Percentiles rank a stretch among this genome's conserved stretches.
Conservation (phyloP, 2,329 filamentous ascomycete species). For the Biscogniauxia mediterranea region DNA sequence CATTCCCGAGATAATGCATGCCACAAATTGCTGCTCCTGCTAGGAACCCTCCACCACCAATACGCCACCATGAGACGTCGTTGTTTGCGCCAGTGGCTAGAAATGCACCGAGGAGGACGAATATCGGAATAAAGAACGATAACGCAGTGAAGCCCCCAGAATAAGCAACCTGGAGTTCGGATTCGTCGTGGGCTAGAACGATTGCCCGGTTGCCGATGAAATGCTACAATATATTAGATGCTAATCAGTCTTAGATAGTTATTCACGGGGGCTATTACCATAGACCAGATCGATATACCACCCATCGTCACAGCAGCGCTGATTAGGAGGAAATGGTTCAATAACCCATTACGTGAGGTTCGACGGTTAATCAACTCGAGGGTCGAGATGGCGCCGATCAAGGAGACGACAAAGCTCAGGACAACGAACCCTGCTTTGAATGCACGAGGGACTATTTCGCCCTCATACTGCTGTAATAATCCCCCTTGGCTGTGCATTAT, state of each 20-base stretch:
- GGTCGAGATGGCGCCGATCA: slow-evolving; percentile 75
- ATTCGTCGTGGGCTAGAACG: slow-evolving; percentile 61
- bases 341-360: slow-evolving; percentile 64
- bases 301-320: slow-evolving; percentile 70
- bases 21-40: slow-evolving; percentile 75
- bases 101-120: slow-evolving; percentile 72
- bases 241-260: slow-evolving; percentile 16
- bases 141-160: slow-evolving; percentile 68
- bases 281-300: slow-evolving; percentile 71
- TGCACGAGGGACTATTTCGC: slow-evolving; percentile 45
- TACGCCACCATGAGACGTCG: slow-evolving; percentile 55
- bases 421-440: slow-evolving; percentile 63
- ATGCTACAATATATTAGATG: slow-evolving; percentile 58
- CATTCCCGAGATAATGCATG: slow-evolving; percentile 88
- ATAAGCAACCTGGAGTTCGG: slow-evolving; percentile 70
- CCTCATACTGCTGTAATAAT: slow-evolving; percentile 42
- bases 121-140: slow-evolving; percentile 77
- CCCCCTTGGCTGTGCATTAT: slow-evolving; percentile 29
- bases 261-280: slow-evolving; percentile 43
- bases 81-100: slow-evolving; percentile 63
- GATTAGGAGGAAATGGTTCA: slow-evolving; percentile 66
- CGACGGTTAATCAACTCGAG: slow-evolving; percentile 78
- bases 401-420: slow-evolving; percentile 73
- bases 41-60: slow-evolving; percentile 62
- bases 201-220: slow-evolving; percentile 83